Base-by-base conservation (phyloP, 139 green algal genomes). In the Gonium pectorale region DNA sequence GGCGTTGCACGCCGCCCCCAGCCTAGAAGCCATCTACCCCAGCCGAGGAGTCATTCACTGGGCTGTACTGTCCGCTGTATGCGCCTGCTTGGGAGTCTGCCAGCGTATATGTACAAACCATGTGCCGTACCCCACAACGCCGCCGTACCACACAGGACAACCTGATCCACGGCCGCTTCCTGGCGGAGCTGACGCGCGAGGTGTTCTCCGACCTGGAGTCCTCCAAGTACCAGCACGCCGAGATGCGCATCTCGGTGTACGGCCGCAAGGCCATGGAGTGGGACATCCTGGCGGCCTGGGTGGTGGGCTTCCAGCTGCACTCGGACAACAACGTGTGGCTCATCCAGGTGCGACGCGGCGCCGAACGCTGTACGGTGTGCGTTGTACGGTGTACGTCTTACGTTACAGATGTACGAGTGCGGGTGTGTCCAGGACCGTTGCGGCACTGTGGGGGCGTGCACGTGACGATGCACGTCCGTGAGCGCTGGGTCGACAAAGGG, bases 271-370 rank as follows among this genome's bases (percentile, higher is more conserved):
- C 90, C 38, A 94, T 95, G 52, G 97, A 99, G 94, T 99, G 96
- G 97, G 97, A 99, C 93, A 97, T 96, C 67, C 94, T 99, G 67
- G 96, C 97, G 5, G 91, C 93, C n/a, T 99, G 98, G 98, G 94
- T 99, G 51, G 94, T 95, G 67, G 94, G 97, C 86, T 98, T 99
- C 93, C 83, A 95, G 77, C 92, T 99, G 31, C 94, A 95, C 89
- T 95, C 86, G 29, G 91, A 99, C 92, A 99, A 99, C 87, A 96
- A 98, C 51, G 87, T 99, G 69, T 99, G 97, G 97, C 91, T 99
- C 64, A 99, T 99, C 74, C 97, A 99, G 94, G 90, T 95, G 67
- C 3, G 49, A 17, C 24, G 11, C 40, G 31, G 43, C 67, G 19
- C 31, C 15, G 31, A n/a, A 68, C 52, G 17, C 17, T 56, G 46